These are phyloP conservation scores for Termitomyces sp. DNA, from an alignment of 768 basidiomycete species.

Conservation along the genomic window DNA sequence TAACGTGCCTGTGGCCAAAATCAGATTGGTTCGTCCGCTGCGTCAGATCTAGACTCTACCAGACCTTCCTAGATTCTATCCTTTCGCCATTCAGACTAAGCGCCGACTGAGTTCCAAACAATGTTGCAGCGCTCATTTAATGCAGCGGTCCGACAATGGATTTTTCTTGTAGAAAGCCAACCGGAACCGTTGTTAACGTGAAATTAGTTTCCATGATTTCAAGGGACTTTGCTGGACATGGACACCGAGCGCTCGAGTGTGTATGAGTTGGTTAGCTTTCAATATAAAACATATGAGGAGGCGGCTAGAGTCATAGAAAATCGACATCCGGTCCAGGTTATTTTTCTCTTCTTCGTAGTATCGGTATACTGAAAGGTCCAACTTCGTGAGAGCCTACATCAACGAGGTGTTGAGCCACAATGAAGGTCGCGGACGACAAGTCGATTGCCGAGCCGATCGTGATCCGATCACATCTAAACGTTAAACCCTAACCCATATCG, in stretches of 20 bases:
- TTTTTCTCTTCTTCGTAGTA: no score
- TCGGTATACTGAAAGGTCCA: no score
- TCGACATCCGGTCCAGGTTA: no score
- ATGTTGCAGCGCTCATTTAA: not conserved
- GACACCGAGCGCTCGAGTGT: no score
- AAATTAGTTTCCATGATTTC: no score
- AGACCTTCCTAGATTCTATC: not conserved
- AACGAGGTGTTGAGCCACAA: not conserved
- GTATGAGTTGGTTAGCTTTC: not conserved
- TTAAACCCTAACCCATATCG: slow-evolving; percentile 10
- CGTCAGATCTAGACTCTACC: not conserved
- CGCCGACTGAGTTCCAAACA: not conserved
- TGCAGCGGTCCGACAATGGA: not conserved
- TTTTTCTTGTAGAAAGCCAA: not conserved
- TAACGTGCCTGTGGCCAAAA: not conserved
- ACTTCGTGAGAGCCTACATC: no score
- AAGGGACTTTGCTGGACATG: not conserved
- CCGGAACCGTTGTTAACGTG: not conserved
- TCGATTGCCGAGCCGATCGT: not conserved
- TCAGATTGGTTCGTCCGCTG: not conserved
- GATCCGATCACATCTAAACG: not conserved
- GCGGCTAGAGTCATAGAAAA: not conserved
- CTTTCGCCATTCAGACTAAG: not conserved
- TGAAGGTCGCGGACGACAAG: not conserved
- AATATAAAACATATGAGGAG: not conserved